Conservation (phyloP, 148 eudicot species). For the Simmondsia chinensis region DNA sequence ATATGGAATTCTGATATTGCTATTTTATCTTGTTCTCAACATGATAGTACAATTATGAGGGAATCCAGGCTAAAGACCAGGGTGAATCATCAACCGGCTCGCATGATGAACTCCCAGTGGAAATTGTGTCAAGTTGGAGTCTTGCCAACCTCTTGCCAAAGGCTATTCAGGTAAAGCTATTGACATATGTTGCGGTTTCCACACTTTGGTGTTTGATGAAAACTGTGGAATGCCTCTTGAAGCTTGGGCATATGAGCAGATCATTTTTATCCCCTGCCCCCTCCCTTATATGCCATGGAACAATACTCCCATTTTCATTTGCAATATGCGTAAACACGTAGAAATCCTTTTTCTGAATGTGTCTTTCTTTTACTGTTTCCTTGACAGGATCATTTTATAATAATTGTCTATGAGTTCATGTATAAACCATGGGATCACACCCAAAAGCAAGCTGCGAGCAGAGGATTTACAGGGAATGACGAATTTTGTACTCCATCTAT, state of each 20-base stretch:
- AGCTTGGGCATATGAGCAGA: too few species aligned
- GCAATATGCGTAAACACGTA: too few species aligned
- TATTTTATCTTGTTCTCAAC: slow-evolving; percentile 1
- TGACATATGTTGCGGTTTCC: too few species aligned
- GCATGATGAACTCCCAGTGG: slow-evolving; percentile 44
- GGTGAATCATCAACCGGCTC: slow-evolving; percentile 29
- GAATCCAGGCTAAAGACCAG: slow-evolving; percentile 66
- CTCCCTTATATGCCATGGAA: too few species aligned
- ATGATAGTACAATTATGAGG: slow-evolving; percentile 86
- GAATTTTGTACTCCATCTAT: slow-evolving; percentile 84
- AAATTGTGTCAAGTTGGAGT: slow-evolving; percentile 83
- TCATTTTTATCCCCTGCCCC: too few species aligned
- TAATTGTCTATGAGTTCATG: slow-evolving; percentile 75
- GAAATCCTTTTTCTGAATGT: neutral
- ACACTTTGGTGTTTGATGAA: too few species aligned
- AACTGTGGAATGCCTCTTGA: too few species aligned
- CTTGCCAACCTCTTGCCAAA: slow-evolving; percentile 79
- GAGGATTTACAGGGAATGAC: slow-evolving; percentile 41
- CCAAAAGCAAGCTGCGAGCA: slow-evolving; percentile 37
- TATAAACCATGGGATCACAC: slow-evolving; percentile 86
- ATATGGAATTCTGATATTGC: neutral
- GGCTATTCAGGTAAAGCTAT: slow-evolving; percentile 50
- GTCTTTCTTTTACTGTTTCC: neutral
- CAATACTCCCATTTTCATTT: too few species aligned
- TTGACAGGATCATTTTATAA: slow-evolving; percentile 71